phyloP scores from a whole-genome alignment of 768 basidiomycete genomes.

The Boletus fagicola region DNA sequence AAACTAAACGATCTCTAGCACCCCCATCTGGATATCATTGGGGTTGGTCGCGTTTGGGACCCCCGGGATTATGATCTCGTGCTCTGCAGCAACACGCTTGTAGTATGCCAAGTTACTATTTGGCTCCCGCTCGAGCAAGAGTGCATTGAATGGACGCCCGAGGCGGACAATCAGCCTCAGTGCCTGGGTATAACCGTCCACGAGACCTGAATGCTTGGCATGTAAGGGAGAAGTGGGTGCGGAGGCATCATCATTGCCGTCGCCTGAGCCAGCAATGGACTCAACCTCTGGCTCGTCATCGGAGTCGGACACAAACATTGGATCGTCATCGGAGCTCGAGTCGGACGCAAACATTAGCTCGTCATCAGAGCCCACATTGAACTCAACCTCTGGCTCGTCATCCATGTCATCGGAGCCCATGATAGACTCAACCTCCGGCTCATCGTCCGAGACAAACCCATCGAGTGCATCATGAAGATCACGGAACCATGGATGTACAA shows the following conservation, averaged over 20 bases:
- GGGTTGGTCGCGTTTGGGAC: no score
- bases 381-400: no score
- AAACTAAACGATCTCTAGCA: no score
- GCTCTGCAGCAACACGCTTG: conserved; percentile 21
- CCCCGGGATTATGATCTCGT: conserved; percentile 1
- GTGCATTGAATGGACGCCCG: not conserved
- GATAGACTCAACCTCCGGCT: not conserved
- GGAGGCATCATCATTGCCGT: not conserved
- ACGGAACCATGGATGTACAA: conserved; percentile 13
- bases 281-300: no score
- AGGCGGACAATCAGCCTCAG: conserved; percentile 2
- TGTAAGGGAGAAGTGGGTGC: not conserved
- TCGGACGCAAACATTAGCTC: no score
- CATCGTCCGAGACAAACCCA: not conserved
- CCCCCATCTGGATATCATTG: no score
- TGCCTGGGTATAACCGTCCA: not conserved
- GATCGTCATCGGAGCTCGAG: no score
- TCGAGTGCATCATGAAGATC: not conserved
- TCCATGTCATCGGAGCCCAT: no score
- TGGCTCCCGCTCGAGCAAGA: conserved; percentile 4
- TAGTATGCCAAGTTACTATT: not conserved
- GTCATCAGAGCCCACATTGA: no score
- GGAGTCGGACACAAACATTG: no score
- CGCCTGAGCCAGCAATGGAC: no score
- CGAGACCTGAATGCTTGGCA: not conserved